A percentile compares a stretch with the other conserved stretches of the same genome.
Evolutionary conservation across 2,329 filamentous ascomycete species (phyloP).

Genomic region (Diaporthe helianthi): DNA sequence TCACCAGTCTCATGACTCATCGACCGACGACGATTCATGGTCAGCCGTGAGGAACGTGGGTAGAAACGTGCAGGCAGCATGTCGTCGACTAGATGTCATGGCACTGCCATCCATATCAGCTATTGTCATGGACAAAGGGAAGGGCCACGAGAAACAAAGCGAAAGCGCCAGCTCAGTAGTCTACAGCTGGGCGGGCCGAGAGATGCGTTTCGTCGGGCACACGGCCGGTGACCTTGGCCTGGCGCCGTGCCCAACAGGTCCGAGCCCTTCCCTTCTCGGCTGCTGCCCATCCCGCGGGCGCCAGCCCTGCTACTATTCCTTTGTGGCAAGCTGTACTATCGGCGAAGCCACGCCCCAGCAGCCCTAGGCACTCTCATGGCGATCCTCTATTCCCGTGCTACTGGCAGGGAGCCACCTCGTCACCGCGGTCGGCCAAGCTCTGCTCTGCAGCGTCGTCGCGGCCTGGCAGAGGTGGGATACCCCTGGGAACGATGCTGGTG

Average conservation of each 20-base stretch:
- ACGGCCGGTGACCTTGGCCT: background rate
- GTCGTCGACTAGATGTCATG: background rate
- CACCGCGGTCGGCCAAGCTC: background rate
- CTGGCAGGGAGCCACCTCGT: constrained; percentile 14
- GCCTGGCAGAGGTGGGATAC: background rate
- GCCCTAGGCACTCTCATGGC: background rate
- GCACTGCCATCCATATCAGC: background rate
- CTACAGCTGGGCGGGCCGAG: constrained; percentile 25
- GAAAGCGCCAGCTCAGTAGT: background rate
- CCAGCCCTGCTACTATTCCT: background rate
- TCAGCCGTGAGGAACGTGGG: too few relatives aligned
- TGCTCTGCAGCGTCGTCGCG: background rate
- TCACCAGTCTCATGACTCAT: background rate
- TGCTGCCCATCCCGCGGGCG: background rate
- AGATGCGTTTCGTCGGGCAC: constrained; percentile 28
- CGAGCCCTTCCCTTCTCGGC: constrained; percentile 14
- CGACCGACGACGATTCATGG: background rate
- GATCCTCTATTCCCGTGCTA: background rate
- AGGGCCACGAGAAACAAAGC: background rate
- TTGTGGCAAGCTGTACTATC: background rate
- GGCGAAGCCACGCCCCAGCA: constrained; percentile 2
- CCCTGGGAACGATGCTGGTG: background rate
- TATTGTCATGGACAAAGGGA: background rate
- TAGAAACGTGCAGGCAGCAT: background rate
- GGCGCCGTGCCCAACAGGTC: constrained; percentile 10